Conservation (phyloP, 169 alveolate genomes). For the Sarcocystis neurona region DNA sequence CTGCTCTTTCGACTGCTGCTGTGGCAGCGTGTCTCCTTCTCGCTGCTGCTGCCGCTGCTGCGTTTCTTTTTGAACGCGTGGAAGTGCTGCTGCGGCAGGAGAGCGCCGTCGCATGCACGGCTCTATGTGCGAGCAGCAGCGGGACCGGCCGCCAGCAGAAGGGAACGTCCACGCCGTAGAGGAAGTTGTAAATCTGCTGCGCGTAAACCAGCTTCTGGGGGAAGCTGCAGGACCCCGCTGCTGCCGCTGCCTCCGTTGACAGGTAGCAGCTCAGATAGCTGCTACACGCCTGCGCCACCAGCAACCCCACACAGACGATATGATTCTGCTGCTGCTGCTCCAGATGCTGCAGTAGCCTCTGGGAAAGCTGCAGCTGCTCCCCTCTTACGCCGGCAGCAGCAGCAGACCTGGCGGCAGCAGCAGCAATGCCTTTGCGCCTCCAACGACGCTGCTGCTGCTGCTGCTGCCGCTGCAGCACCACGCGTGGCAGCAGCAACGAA, state of each 20-base stretch:
- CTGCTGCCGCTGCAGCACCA: neutral
- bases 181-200: conserved; percentile 23
- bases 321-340: conserved; percentile 45
- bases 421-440: too few relatives aligned
- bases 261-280: conserved; percentile 41
- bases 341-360: conserved; percentile 19
- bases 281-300: conserved; percentile 33
- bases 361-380: neutral
- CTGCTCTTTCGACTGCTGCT: conserved; percentile 37
- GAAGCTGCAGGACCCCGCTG: conserved; percentile 31
- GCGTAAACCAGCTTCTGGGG: neutral
- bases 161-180: conserved; percentile 35
- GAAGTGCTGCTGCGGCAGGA: conserved; percentile 1
- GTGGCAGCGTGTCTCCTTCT: neutral
- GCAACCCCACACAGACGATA: conserved; percentile 25
- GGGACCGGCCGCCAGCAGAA: conserved; percentile 47
- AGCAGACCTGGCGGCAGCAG: neutral
- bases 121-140: conserved; percentile 34
- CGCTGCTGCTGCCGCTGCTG: conserved; percentile 20
- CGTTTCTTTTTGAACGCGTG: neutral
- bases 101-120: neutral
- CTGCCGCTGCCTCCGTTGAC: conserved; percentile 38
- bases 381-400: neutral
- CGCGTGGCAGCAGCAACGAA: neutral
- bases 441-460: neutral